Conservation (phyloP, 164 flowering plant genomes). For the Platanus orientalis region DNA sequence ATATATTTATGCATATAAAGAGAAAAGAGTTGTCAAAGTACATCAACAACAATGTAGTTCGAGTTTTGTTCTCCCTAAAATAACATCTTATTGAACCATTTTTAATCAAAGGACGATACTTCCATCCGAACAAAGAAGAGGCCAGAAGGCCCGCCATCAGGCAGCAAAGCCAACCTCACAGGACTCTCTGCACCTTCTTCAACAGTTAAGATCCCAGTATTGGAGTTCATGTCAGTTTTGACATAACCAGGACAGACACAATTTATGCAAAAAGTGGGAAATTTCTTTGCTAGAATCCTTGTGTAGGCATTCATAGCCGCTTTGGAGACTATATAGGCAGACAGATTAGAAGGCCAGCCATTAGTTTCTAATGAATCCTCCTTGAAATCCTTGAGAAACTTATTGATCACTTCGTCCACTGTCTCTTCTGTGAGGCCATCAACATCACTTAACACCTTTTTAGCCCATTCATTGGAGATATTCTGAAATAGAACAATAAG, state of each 20-base stretch:
- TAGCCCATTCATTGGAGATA: conserved; percentile 16
- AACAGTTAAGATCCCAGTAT: conserved; percentile 7
- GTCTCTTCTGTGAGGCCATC: conserved; percentile 28
- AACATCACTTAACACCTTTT: conserved; percentile 9
- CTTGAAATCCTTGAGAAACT: conserved; percentile 29
- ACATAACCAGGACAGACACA: conserved; percentile 17
- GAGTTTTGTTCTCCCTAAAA: too few relatives aligned
- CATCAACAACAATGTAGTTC: too few relatives aligned
- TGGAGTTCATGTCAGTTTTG: conserved; percentile 9
- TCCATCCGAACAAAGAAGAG: conserved; percentile 13
- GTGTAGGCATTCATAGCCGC: conserved; percentile 23
- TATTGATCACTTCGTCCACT: conserved; percentile 26
- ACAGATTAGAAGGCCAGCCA: conserved; percentile 30
- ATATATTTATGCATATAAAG: too few relatives aligned
- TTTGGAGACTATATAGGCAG: conserved; percentile 26
- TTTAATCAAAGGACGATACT: not conserved
- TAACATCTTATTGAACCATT: too few relatives aligned
- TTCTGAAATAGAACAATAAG: not conserved
- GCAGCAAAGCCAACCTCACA: conserved; percentile 18
- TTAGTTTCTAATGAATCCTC: conserved; percentile 22
- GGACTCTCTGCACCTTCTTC: conserved; percentile 19
- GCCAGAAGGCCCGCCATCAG: conserved; percentile 17
- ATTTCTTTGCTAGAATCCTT: conserved; percentile 20
- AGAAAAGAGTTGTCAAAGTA: too few relatives aligned
- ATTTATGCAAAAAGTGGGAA: conserved; percentile 15